A percentile compares a stretch with the other conserved stretches of the same genome.
These are phyloP conservation scores for Yamadazyma atmosphaerica DNA, from an alignment of 1,139 yeast genomes.

Conservation along the genomic window DNA sequence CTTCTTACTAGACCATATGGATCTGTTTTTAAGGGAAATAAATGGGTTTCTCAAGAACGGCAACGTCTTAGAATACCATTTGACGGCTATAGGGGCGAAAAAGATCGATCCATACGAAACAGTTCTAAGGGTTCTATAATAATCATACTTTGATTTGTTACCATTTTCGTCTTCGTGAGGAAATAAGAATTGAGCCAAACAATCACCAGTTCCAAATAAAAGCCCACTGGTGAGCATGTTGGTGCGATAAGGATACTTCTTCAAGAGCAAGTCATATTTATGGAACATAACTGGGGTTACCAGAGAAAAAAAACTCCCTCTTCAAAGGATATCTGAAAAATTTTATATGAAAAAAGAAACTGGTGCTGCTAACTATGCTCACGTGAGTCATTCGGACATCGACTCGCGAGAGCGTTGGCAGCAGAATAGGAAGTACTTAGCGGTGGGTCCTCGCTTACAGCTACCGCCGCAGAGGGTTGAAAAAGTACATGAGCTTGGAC, in stretches of 20 bases:
- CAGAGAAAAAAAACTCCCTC: background rate
- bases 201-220: slow-evolving; percentile 76
- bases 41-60: slow-evolving; percentile 51
- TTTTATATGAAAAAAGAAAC: slow-evolving; percentile 3
- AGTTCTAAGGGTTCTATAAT: slow-evolving; percentile 60
- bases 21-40: slow-evolving; percentile 16
- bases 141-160: slow-evolving; percentile 11
- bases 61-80: slow-evolving; percentile 63
- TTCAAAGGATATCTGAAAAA: slow-evolving; percentile 1
- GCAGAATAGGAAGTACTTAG: background rate
- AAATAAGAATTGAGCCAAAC: slow-evolving; percentile 63
- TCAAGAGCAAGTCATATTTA: slow-evolving; percentile 41
- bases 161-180: slow-evolving; percentile 31
- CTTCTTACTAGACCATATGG: slow-evolving; percentile 15
- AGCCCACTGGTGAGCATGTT: slow-evolving; percentile 58
- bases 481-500: no score
- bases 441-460: background rate
- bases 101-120: slow-evolving; percentile 71
- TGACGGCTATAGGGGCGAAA: slow-evolving; percentile 74
- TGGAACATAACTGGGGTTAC: slow-evolving; percentile 23
- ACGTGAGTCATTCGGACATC: slow-evolving; percentile 3
- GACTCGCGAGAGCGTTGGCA: background rate
- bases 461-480: background rate
- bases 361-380: background rate
- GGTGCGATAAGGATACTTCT: slow-evolving; percentile 51